Evolutionary conservation across 192 early-diverging fungal genomes (phyloP), one percentile per base, ranked within the genome.

Genomic region (Coemansia furcata): DNA sequence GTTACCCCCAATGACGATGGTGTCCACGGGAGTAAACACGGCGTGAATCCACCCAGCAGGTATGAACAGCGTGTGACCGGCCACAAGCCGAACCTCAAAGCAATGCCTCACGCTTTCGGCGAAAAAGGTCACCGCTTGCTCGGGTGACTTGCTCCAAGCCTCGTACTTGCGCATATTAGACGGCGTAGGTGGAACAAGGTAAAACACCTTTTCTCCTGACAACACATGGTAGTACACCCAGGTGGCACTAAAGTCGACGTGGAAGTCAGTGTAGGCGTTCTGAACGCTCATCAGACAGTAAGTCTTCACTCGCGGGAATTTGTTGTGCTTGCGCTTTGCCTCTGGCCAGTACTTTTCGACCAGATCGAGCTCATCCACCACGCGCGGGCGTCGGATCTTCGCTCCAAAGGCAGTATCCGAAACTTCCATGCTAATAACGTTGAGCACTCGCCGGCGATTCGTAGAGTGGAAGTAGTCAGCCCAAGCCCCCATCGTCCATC

Each of bases 1-100:
- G 73, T 96, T 98, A 54, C 96, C 96, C 17, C 96, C 94, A 66
- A 98, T 95, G 0, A 96, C 94, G 7, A 98, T 77, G 0, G 93
- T 87, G 55, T 96, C 93, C 21, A 82, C 78, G 7, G 94, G 92
- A 4, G 94, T 98, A 70, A 90, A 92, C 7, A 96, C 94, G 1
- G 96, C 91, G 72, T 98, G 96, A 66, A 98, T 96, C 95, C 96
- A 98, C 36, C 96, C 96, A 7, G 94, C 89, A 19, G 96, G 96
- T 57, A 98, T 95, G 46, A 96, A 93, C 90, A 92, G 85, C 17
- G 96, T 98, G 73, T 95, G 92, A 6, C 93, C 92, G 15, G 93
- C 86, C 26, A 77, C 60, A 2, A 98, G 73, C 3, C 86, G 84
- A 9, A 96, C 91, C 66, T 89, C 86, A 60, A 90, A 87, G 63